These are phyloP conservation scores for Leccinellum albellum DNA, from an alignment of 768 basidiomycete genomes.

Conservation along the genomic window DNA sequence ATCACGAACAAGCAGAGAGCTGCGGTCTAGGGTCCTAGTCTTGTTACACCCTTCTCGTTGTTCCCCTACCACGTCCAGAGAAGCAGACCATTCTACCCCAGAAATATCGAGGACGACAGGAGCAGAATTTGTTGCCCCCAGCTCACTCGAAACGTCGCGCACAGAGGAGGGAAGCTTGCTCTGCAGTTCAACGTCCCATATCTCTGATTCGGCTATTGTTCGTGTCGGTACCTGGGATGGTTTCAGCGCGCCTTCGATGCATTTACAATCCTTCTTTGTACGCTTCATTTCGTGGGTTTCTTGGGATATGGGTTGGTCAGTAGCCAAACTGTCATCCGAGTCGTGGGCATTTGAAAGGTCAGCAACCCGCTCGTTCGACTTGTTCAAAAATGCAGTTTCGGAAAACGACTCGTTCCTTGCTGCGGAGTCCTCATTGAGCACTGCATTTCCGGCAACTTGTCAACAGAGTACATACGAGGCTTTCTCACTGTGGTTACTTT, in stretches of 20 bases:
- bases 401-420: conserved; percentile 37
- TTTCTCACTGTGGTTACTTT: conserved; percentile 10
- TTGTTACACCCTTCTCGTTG: neutral
- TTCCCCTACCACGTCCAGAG: conserved; percentile 4
- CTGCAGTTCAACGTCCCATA: conserved; percentile 57
- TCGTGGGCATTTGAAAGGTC: conserved; percentile 4
- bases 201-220: conserved; percentile 34
- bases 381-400: conserved; percentile 44
- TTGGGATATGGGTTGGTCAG: conserved; percentile 14
- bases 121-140: conserved; percentile 8
- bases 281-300: conserved; percentile 2
- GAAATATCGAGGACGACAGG: conserved; percentile 39
- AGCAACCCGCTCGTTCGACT: conserved; percentile 9
- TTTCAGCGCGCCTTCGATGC: neutral
- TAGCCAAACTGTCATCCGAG: conserved; percentile 8
- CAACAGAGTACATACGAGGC: conserved; percentile 10
- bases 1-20: conserved; percentile 12
- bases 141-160: conserved; percentile 13
- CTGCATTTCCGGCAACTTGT: neutral
- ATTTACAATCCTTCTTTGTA: neutral
- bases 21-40: neutral
- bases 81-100: conserved; percentile 26
- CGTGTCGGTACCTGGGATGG: neutral
- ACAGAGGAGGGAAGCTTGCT: conserved; percentile 24
- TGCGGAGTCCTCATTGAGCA: conserved; percentile 7